phyloP scores from a whole-genome alignment of 176 grass and related monocot species.

The Lolium multiflorum region DNA sequence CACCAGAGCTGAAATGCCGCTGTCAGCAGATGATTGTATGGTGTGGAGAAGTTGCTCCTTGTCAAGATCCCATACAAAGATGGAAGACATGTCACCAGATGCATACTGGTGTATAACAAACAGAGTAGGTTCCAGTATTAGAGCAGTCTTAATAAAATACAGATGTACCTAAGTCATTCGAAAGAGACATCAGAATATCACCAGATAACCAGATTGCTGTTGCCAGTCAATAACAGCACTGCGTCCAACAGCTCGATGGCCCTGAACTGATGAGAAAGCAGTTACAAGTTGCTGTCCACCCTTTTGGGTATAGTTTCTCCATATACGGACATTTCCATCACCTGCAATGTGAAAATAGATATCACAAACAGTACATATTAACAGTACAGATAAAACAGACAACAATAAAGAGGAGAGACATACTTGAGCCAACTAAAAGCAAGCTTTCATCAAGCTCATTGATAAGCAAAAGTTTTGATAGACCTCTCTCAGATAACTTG shows the following conservation, averaged over 20 bases:
- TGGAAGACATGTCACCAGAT: slow-evolving; percentile 78
- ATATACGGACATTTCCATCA: slow-evolving; percentile 94
- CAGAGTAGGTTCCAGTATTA: slow-evolving; percentile 29
- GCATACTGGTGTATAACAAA: slow-evolving; percentile 72
- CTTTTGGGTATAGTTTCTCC: slow-evolving; percentile 82
- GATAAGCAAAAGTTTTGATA: slow-evolving; percentile 86
- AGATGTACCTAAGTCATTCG: not conserved
- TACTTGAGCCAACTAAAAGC: slow-evolving; percentile 95
- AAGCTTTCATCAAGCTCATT: slow-evolving; percentile 99
- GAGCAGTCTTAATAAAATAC: slow-evolving; percentile 23
- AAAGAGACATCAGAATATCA: slow-evolving; percentile 43
- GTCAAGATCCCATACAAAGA: slow-evolving; percentile 92
- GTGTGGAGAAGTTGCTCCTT: slow-evolving; percentile 79
- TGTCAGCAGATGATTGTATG: slow-evolving; percentile 71
- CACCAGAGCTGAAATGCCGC: slow-evolving; percentile 81
- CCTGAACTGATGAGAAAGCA: slow-evolving; percentile 89
- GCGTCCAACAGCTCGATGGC: slow-evolving; percentile 59
- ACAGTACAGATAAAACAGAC: not conserved
- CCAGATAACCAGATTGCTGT: slow-evolving; percentile 93
- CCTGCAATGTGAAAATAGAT: slow-evolving; percentile 53
- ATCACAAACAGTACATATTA: slow-evolving; percentile 36
- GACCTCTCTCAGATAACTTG: slow-evolving; percentile 82
- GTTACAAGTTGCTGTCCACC: slow-evolving; percentile 89
- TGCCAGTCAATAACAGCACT: slow-evolving; percentile 90
- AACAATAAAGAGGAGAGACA: slow-evolving; percentile 24